Conservation (phyloP, 1,284 basidiomycete species). For the Moesziomyces sp. region DNA sequence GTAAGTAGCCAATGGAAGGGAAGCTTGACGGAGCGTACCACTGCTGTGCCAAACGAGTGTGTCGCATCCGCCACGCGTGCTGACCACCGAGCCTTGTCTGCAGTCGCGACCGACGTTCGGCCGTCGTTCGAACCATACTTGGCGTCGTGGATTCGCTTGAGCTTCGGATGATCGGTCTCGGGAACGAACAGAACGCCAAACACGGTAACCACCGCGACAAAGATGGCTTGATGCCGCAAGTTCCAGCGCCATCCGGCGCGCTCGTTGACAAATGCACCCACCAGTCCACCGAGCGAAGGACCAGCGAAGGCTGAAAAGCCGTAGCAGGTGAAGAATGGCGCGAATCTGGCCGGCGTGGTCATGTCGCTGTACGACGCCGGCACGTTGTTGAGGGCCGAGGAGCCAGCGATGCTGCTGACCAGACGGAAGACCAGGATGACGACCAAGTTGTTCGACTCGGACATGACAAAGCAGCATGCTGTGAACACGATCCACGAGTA, state of each 20-base stretch:
- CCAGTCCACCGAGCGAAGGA: constrained; percentile 29
- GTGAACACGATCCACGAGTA: constrained; percentile 40
- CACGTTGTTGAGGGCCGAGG: constrained; percentile 49
- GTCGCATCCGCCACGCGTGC: constrained; percentile 2
- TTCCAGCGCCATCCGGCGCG: constrained; percentile 48
- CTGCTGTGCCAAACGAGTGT: constrained; percentile 5
- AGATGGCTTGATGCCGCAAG: constrained; percentile 46
- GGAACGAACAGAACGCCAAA: constrained; percentile 39
- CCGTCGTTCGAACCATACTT: constrained; percentile 7
- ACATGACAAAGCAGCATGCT: constrained; percentile 49
- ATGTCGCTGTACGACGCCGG: constrained; percentile 40
- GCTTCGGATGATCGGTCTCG: constrained; percentile 39
- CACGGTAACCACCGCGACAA: constrained; percentile 34
- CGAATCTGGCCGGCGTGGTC: constrained; percentile 20
- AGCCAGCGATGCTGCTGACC: constrained; percentile 54
- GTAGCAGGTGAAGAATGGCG: constrained; percentile 35
- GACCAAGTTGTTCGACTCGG: constrained; percentile 56
- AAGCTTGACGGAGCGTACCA: constrained; percentile 20
- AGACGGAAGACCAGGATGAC: constrained; percentile 63
- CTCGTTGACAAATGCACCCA: constrained; percentile 42
- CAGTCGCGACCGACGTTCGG: background rate
- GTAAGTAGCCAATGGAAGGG: constrained; percentile 36
- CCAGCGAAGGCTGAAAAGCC: constrained; percentile 42
- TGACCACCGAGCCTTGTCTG: background rate
- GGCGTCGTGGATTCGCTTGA: constrained; percentile 29